Conservation (phyloP, 2,329 filamentous ascomycete genomes). For the Hypoxylon sp. region DNA sequence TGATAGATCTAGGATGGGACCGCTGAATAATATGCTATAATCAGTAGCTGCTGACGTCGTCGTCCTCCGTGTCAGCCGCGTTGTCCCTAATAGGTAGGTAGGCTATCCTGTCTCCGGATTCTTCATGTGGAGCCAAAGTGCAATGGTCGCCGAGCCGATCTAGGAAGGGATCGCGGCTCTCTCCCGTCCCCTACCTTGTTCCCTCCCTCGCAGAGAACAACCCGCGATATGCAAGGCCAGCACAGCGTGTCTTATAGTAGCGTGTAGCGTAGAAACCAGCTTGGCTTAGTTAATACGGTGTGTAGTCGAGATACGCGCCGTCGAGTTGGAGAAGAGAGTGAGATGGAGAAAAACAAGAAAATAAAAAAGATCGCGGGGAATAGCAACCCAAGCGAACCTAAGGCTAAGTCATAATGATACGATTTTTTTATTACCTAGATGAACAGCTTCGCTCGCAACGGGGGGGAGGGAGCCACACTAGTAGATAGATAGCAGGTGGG, state of each 20-base stretch:
- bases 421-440: constrained; percentile 39
- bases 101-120: constrained; percentile 38
- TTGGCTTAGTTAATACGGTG: constrained; percentile 6
- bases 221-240: constrained; percentile 30
- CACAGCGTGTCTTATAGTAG: background rate
- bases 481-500: constrained; percentile 27
- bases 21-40: constrained; percentile 39
- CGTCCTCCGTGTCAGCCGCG: constrained; percentile 34
- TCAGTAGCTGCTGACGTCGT: constrained; percentile 40
- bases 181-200: constrained; percentile 23
- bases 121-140: constrained; percentile 31
- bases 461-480: constrained; percentile 7
- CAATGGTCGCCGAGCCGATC: constrained; percentile 38
- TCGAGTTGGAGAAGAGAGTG: constrained; percentile 8
- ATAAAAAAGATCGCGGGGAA: background rate
- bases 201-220: constrained; percentile 26
- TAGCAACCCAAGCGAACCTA: constrained; percentile 5
- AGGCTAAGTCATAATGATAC: constrained; percentile 42
- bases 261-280: constrained; percentile 1
- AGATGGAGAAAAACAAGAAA: constrained; percentile 14
- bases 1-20: constrained; percentile 24
- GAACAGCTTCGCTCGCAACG: constrained; percentile 22
- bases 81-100: constrained; percentile 45
- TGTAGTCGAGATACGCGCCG: constrained; percentile 35
- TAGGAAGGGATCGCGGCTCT: constrained; percentile 45